Percentiles rank a stretch among this genome's conserved stretches.
Conservation (phyloP, 2,329 filamentous ascomycete genomes). For the Pseudopithomyces maydicus region DNA sequence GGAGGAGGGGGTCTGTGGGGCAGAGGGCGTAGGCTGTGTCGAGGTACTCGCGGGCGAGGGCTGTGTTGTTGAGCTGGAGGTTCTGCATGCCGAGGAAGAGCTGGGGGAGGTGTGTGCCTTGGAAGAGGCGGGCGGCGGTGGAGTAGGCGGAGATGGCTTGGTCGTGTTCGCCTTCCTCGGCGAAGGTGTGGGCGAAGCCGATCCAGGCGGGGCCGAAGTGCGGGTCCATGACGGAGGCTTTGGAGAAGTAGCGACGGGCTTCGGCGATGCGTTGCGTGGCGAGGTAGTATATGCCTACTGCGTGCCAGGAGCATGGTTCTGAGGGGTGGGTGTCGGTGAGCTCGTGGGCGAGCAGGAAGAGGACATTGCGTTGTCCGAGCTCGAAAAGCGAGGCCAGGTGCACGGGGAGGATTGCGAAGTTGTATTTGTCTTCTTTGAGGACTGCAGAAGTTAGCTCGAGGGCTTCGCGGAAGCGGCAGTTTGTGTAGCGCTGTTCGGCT, state of each 20-base stretch:
- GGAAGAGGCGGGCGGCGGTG: slow-evolving; percentile 91
- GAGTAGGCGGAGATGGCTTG: slow-evolving; percentile 98
- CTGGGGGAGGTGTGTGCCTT: slow-evolving; percentile 94
- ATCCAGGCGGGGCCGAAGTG: slow-evolving; percentile 99
- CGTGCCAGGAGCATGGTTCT: slow-evolving; percentile 90
- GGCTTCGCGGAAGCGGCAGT: slow-evolving; percentile 90
- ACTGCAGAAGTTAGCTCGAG: slow-evolving; percentile 83
- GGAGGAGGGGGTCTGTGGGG: slow-evolving; percentile 81
- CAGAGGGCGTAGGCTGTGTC: slow-evolving; percentile 85
- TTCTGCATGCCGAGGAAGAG: slow-evolving; percentile 99
- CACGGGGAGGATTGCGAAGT: slow-evolving; percentile 85
- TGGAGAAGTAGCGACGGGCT: slow-evolving; percentile 93
- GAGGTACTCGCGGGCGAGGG: slow-evolving; percentile 90
- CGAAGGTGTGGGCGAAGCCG: slow-evolving; percentile 97
- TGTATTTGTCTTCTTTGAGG: slow-evolving; percentile 82
- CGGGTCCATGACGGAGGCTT: slow-evolving; percentile 95
- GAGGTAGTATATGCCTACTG: slow-evolving; percentile 94
- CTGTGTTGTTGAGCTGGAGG: slow-evolving; percentile 92
- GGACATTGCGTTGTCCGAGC: slow-evolving; percentile 80
- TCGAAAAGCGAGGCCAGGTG: slow-evolving; percentile 92
- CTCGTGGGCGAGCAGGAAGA: slow-evolving; percentile 92
- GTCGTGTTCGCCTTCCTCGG: slow-evolving; percentile 95
- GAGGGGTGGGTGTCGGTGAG: slow-evolving; percentile 89
- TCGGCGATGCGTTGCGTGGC: slow-evolving; percentile 88
- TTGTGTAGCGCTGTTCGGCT: slow-evolving; percentile 90